Evolutionary conservation across 2,329 filamentous ascomycete genomes (phyloP), one percentile per base, ranked within the genome.

Genomic region (Rutstroemia sp.): DNA sequence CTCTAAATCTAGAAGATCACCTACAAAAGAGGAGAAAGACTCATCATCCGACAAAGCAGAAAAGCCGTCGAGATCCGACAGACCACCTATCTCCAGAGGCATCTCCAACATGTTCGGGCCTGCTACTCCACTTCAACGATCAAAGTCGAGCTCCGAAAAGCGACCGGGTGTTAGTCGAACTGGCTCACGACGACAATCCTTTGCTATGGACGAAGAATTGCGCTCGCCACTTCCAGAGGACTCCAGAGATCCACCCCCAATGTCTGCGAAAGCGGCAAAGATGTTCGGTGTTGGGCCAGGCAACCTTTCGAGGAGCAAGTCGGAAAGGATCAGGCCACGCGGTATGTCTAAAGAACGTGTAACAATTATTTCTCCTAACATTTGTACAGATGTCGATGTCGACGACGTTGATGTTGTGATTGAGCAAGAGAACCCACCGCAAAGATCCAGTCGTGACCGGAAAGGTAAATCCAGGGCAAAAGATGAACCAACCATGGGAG

Each of bases 181-280:
- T 58, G 76, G 76, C 53, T 86, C 88, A 53, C 81, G 87, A 56
- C 84, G 86, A 39, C 78, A 84, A 60, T 87, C 89, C 0, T 72
- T 87, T 16, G 87, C 89, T 53, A 79, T 84, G 59, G 76, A 79
- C 41, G 71, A 75, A 27, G 37, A 19, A 12, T 75, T 92, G 58
- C 77, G 81, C 47, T 89, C 88, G 19, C 88, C 89, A 3, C 87
- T 88, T 8, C 83, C 86, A 2, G 89, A 91, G 30, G 82, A 87
- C 34, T 73, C 77, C 23, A 51, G 48, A 48, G 60, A 47, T n/a
- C 60, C 61, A 44, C 78, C 78, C 3, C 80, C 82, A 51, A 79
- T 89, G 67, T 79, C 85, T 7, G 79, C 83, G 47, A 95, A 95
- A 71, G 89, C 89, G 27, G 88, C 89, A 34, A 91, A 85, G 71